Evolutionary conservation across 2,329 filamentous ascomycete species (phyloP).

Genomic region (Chrysosporium keratinophilum): DNA sequence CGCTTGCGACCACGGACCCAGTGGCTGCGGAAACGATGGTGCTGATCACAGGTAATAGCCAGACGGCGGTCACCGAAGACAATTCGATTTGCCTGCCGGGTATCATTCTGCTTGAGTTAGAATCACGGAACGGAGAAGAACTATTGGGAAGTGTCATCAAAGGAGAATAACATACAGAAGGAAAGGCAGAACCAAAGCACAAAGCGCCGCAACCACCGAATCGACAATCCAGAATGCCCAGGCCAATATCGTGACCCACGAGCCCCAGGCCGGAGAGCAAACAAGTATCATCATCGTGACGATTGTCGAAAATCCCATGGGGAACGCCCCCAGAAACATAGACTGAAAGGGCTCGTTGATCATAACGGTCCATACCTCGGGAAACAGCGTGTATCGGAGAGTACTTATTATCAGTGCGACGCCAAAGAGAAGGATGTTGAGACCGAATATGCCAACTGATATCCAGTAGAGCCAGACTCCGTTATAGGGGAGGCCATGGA

Average conservation of each 20-base stretch:
- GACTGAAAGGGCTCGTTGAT: constrained; percentile 56
- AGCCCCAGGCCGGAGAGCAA: constrained; percentile 52
- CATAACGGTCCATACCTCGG: constrained; percentile 56
- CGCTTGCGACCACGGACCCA: constrained; percentile 52
- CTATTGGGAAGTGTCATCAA: too few relatives aligned
- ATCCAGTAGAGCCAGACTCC: constrained; percentile 32
- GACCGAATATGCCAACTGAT: constrained; percentile 28
- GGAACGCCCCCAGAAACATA: constrained; percentile 58
- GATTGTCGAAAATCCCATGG: constrained; percentile 59
- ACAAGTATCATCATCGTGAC: constrained; percentile 54
- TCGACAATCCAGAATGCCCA: constrained; percentile 53
- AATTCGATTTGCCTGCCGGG: constrained; percentile 38
- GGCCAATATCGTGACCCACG: constrained; percentile 45
- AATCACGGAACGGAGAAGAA: background rate
- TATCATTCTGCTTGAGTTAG: constrained; percentile 18
- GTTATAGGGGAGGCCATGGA: constrained; percentile 32
- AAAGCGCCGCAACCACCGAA: constrained; percentile 42
- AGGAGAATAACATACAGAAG: constrained; percentile 33
- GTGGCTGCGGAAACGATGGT: constrained; percentile 56
- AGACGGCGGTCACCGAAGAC: constrained; percentile 53
- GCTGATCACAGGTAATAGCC: constrained; percentile 57
- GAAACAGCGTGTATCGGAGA: constrained; percentile 55
- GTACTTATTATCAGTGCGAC: constrained; percentile 40
- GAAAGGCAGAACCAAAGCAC: constrained; percentile 48
- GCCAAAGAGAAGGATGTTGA: constrained; percentile 30